Evolutionary conservation across 1,284 basidiomycete genomes (phyloP).

Genomic region (Malassezia psittaci): DNA sequence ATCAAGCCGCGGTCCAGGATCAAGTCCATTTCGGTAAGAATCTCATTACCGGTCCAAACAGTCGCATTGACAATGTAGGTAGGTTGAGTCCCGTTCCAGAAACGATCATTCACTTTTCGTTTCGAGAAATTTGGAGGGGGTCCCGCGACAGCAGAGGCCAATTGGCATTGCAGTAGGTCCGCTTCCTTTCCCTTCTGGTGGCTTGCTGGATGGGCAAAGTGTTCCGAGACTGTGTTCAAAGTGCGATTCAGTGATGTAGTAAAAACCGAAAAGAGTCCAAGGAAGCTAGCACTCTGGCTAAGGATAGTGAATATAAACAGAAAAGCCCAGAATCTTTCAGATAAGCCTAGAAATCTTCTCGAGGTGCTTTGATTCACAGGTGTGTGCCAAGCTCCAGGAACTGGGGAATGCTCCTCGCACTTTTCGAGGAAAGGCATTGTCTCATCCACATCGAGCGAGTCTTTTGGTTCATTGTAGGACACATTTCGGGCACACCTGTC

Average conservation of each 20-base stretch:
- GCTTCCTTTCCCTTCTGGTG: background rate
- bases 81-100: slow-evolving; percentile 58
- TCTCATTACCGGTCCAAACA: slow-evolving; percentile 66
- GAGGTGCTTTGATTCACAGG: too few relatives aligned
- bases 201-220: background rate
- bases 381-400: too few relatives aligned
- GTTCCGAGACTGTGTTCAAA: background rate
- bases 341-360: too few relatives aligned
- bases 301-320: too few relatives aligned
- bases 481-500: too few relatives aligned
- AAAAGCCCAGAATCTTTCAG: too few relatives aligned
- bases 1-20: slow-evolving; percentile 51
- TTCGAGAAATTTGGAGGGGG: slow-evolving; percentile 54
- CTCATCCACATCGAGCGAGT: too few relatives aligned
- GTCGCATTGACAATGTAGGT: slow-evolving; percentile 66
- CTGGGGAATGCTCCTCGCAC: too few relatives aligned
- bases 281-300: too few relatives aligned
- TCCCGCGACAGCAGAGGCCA: slow-evolving; percentile 27
- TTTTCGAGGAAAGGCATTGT: too few relatives aligned
- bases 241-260: background rate
- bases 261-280: background rate
- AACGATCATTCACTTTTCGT: slow-evolving; percentile 62
- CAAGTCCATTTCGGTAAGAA: slow-evolving; percentile 53
- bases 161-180: slow-evolving; percentile 16
- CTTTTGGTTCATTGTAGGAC: too few relatives aligned